These are phyloP conservation scores for Craspedostauros australis DNA, from an alignment of 108 stramenopile species.

Conservation along the genomic window DNA sequence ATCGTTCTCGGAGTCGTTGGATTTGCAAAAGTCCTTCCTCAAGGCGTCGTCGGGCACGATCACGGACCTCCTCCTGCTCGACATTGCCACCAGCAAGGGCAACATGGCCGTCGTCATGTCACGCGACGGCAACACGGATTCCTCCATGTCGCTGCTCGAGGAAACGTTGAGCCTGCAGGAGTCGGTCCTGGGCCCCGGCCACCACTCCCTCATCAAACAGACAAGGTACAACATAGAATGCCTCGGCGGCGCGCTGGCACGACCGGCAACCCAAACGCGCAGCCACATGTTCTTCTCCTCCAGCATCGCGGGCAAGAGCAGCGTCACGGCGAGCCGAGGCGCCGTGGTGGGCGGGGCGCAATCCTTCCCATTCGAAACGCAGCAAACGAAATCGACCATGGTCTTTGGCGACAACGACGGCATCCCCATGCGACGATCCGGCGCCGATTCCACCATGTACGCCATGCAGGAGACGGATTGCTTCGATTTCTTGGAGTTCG, in stretches of 20 bases:
- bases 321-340: neutral
- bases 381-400: neutral
- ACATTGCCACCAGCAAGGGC: constrained; percentile 12
- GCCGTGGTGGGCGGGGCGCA: too few relatives aligned
- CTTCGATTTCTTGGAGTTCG: constrained; percentile 10
- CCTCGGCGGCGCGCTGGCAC: neutral
- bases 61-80: constrained; percentile 4
- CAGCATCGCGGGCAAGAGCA: neutral
- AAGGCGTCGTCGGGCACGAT: neutral
- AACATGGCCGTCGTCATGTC: constrained; percentile 17
- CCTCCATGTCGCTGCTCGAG: constrained; percentile 2
- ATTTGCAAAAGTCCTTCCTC: constrained; percentile 8
- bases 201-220: neutral
- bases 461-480: constrained; percentile 12
- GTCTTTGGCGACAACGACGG: constrained; percentile 14
- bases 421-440: constrained; percentile 18
- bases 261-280: neutral
- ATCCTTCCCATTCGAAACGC: too few relatives aligned
- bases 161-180: constrained; percentile 5
- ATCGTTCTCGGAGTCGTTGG: constrained; percentile 12
- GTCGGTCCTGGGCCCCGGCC: neutral
- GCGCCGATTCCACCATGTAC: constrained; percentile 4
- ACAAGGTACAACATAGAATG: neutral
- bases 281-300: too few relatives aligned
- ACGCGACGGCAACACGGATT: neutral